Conservation (phyloP, 495 filamentous ascomycete species). For the Saxispiralis lemnorum region DNA sequence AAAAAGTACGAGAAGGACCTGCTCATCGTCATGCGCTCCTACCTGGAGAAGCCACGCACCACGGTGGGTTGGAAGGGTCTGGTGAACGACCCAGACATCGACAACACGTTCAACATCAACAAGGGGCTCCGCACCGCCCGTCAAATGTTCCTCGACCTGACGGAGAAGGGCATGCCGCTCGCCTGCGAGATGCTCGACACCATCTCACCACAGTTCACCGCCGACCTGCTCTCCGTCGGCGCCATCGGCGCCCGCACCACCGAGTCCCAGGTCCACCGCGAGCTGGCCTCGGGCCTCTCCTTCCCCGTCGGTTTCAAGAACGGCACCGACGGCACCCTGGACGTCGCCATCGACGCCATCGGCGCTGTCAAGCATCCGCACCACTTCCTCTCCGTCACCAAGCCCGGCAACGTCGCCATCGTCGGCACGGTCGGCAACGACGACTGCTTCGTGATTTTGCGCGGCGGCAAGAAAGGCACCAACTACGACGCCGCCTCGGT, state of each 20-base stretch:
- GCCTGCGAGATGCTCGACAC: slow-evolving; percentile 98
- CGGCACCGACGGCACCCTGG: slow-evolving; percentile 81
- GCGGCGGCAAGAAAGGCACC: slow-evolving; percentile 81
- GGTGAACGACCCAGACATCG: slow-evolving; percentile 98
- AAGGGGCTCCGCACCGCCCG: slow-evolving; percentile 78
- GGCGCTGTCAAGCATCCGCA: slow-evolving; percentile 83
- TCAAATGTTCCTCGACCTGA: slow-evolving; percentile 89
- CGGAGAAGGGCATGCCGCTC: slow-evolving; percentile 88
- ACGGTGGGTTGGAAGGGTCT: slow-evolving; percentile 99
- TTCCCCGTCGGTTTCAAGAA: slow-evolving; percentile 99
- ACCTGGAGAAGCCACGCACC: slow-evolving; percentile 96
- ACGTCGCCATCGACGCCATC: slow-evolving; percentile 90
- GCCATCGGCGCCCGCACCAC: slow-evolving; percentile 92
- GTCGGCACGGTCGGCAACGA: slow-evolving; percentile 92
- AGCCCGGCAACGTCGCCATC: slow-evolving; percentile 90
- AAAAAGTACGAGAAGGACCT: slow-evolving; percentile 81
- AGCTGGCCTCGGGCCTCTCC: slow-evolving; percentile 79
- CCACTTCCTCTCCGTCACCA: slow-evolving; percentile 96
- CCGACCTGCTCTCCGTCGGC: slow-evolving; percentile 81
- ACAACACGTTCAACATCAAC: slow-evolving; percentile 98
- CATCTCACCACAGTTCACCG: slow-evolving; percentile 92
- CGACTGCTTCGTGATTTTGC: slow-evolving; percentile 93
- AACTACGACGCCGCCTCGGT: slow-evolving; percentile 88
- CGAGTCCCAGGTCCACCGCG: slow-evolving; percentile 86
- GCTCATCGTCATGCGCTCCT: slow-evolving; percentile 91